Evolutionary conservation across 129 eudicot genomes (phyloP), one percentile per base, ranked within the genome.

Genomic region (Pseudognaphalium luteoalbum): DNA sequence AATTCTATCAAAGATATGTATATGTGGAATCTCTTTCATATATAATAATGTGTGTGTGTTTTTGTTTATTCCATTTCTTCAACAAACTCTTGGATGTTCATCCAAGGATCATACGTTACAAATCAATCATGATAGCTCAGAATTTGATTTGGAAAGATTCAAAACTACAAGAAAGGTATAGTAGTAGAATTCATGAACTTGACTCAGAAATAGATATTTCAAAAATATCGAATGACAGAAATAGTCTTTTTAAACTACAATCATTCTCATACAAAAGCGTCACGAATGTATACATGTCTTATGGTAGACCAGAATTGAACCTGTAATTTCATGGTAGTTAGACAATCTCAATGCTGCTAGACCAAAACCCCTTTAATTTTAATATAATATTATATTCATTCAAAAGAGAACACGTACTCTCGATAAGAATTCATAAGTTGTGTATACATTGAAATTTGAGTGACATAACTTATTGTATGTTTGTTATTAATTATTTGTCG

Each of bases 1-100:
- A 58, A 35, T 41, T 59, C 41, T 33, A 73, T 73, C 69, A 21
- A 59, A 54, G 69, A 52, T 69, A 37, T 77, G 60, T 69, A 32
- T 22, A 35, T 35, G 25, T 30, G 19, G n/a, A 25, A 25, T 62
- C 39, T 62, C 39, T 14, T 14, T 22, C 39, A 25, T 29, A 29
- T 62, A 62, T 22, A 62, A 62, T 4, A 65, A 14, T 16, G 70
- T 6, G 22, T 16, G 34, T 39, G 2, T 39, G n/a, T 9, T 39
- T 9, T 2, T 39, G 8, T 9, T 39, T 0, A 2, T 0, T 30
- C 2, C 28, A 25, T 62, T 10, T 8, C 1, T 62, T 22, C 2
- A 6, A 65, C 25, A 19, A 57, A 57, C 11, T 58, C 21, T 58
- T 58, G 8, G 3, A 58, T 58, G 63, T 4, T 58, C 21, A 58